Evolutionary conservation across 768 basidiomycete species (phyloP).

Genomic region (Candolleomyces eurysporus): DNA sequence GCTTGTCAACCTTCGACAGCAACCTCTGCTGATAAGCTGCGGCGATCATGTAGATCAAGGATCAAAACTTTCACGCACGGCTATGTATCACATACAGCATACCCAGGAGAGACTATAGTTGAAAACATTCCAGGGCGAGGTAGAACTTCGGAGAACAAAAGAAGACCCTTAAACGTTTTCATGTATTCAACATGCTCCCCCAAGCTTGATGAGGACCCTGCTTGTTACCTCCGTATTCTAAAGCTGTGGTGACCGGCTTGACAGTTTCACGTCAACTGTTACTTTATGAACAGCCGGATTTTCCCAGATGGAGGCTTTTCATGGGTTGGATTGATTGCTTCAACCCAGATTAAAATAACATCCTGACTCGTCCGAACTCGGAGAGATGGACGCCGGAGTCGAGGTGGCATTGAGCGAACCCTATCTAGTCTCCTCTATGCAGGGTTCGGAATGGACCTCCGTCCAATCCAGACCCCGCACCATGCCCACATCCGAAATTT

Average conservation of each 20-base stretch:
- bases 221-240: not conserved
- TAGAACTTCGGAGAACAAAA: too few species aligned
- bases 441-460: too few species aligned
- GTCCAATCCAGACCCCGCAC: too few species aligned
- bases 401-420: too few species aligned
- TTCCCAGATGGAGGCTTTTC: not conserved
- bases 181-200: not conserved
- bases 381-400: not conserved
- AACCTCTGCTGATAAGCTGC: not conserved
- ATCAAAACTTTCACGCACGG: constrained; percentile 4
- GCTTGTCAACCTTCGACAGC: not conserved
- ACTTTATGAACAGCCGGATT: not conserved
- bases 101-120: too few species aligned
- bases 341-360: not conserved
- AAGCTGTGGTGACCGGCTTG: not conserved
- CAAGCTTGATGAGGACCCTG: not conserved
- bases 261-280: not conserved
- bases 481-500: too few species aligned
- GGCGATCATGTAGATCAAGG: constrained; percentile 1
- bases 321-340: not conserved
- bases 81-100: not conserved
- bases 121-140: too few species aligned
- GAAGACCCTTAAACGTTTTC: too few species aligned
- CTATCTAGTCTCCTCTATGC: too few species aligned
- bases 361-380: not conserved